These are phyloP conservation scores for Pythium brassicae DNA, from an alignment of 352 stramenopile species.

Conservation along the genomic window DNA sequence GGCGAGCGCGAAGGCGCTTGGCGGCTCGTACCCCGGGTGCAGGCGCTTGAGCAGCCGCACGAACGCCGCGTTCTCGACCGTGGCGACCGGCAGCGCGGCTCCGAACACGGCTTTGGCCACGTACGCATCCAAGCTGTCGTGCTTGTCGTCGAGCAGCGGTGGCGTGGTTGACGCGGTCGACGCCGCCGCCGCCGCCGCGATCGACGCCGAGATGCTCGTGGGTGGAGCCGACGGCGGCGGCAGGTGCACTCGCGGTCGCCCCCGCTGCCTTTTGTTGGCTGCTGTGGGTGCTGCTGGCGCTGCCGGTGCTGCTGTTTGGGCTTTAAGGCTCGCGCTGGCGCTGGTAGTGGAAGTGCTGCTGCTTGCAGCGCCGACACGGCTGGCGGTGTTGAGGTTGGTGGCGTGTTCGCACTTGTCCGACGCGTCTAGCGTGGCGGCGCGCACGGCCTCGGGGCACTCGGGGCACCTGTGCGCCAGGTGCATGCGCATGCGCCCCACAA, in stretches of 20 bases:
- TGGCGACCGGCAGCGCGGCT: slow-evolving; percentile 39
- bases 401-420: slow-evolving; percentile 35
- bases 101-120: slow-evolving; percentile 56
- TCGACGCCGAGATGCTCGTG: not conserved
- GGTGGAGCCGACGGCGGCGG: slow-evolving; percentile 10
- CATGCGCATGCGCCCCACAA: slow-evolving; percentile 60
- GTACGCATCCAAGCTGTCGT: slow-evolving; percentile 43
- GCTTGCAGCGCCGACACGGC: too few relatives aligned
- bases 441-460: slow-evolving; percentile 40
- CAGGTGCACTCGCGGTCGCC: slow-evolving; percentile 9
- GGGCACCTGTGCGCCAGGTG: slow-evolving; percentile 59
- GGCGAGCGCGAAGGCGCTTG: slow-evolving; percentile 41
- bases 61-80: slow-evolving; percentile 60
- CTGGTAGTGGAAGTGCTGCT: too few relatives aligned
- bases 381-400: slow-evolving; percentile 6
- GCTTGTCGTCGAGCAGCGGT: slow-evolving; percentile 38
- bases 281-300: not conserved
- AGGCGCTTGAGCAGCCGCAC: slow-evolving; percentile 59
- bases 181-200: not conserved
- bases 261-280: slow-evolving; percentile 22
- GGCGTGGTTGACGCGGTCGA: too few relatives aligned
- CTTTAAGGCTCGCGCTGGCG: not conserved
- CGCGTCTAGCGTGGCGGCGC: slow-evolving; percentile 42
- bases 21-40: slow-evolving; percentile 41
- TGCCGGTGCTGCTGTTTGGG: not conserved